Base-by-base conservation (phyloP, 345 rosid genomes). In the Acer saccharum region DNA sequence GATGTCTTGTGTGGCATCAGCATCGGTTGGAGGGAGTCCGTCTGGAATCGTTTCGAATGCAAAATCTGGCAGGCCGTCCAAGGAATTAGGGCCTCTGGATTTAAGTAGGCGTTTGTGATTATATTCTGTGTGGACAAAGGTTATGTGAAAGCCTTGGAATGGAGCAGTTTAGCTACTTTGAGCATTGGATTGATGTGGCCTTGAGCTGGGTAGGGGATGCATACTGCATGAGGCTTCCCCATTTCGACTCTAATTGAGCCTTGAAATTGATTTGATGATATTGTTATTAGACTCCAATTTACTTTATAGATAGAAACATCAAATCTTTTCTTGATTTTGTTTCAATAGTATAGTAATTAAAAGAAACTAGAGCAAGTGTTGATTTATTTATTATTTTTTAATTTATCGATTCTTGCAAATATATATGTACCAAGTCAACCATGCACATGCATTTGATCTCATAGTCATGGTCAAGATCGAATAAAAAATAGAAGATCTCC, bases 141-240 rank as follows among this genome's bases (percentile, higher is more conserved):
- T 57, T 18, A 57, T 18, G 62, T 57, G 62, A 57, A 57, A 57
- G 23, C 62, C 62, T 57, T 57, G 62, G 62, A 57, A 21, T 57
- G 62, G n/a, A 57, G 62, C 17, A 57, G 25, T 57, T 57, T 57
- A n/a, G 62, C 62, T 57, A 57, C 62, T 57, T 57, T 57, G 62
- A 57, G 23, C 62, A 57, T 57, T 57, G 62, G 62, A 21, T 18
- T 57, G 8, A 57, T 57, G 62, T 57, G 62, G 62, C 62, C 62
- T 57, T 57, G 62, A 4, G 23, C 62, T 57, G 62, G 62, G 62
- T 18, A 57, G 6, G 62, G 62, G 62, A 57, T 57, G 23, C 62
- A 57, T 17, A 57, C 23, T n/a, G 62, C 62, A 57, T 57, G 62
- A n/a, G 62, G 62, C 62, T 57, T 57, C 23, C 62, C 62, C 62